Percentiles rank a stretch among this genome's conserved stretches.
phyloP scores from a whole-genome alignment of 768 basidiomycete species.

The Mycena chlorophos region DNA sequence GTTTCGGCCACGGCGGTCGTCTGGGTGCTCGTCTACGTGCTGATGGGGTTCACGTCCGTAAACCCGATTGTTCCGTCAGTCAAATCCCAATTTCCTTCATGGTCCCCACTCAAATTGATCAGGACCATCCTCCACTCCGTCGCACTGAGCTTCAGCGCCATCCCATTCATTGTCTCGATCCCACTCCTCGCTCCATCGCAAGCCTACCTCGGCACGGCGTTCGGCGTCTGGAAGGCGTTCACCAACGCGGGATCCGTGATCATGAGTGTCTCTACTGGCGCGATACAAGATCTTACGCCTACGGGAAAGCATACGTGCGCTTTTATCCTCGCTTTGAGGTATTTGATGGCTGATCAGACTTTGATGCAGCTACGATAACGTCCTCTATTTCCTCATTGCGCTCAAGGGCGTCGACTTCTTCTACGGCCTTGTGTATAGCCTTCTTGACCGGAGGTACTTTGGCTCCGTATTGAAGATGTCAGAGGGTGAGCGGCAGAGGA shows the following conservation, averaged over 20 bases:
- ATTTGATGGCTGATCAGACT: neutral
- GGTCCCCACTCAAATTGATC: neutral
- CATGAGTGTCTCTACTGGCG: constrained; percentile 10
- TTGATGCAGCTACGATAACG: constrained; percentile 3
- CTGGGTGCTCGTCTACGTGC: constrained; percentile 2
- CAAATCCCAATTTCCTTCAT: neutral
- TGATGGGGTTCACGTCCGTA: constrained; percentile 1
- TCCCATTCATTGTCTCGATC: constrained; percentile 11
- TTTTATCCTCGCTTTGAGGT: neutral
- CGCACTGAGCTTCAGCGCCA: constrained; percentile 12
- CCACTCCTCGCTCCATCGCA: constrained; percentile 5
- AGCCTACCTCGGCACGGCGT: constrained; percentile 3
- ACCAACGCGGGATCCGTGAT: constrained; percentile 8
- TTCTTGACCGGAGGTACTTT: constrained; percentile 5
- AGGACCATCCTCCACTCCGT: constrained; percentile 5
- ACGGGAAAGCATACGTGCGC: constrained; percentile 2
- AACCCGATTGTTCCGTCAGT: constrained; percentile 3
- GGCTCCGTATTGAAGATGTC: constrained; percentile 5
- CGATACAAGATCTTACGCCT: constrained; percentile 7
- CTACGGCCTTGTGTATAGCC: constrained; percentile 6
- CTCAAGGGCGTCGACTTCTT: constrained; percentile 11
- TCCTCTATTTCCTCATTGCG: constrained; percentile 11
- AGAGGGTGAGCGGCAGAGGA: neutral
- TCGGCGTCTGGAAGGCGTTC: neutral
- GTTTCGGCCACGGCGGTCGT: constrained; percentile 4